Base-by-base conservation (phyloP, 345 rosid species). In the Salix caprea region DNA sequence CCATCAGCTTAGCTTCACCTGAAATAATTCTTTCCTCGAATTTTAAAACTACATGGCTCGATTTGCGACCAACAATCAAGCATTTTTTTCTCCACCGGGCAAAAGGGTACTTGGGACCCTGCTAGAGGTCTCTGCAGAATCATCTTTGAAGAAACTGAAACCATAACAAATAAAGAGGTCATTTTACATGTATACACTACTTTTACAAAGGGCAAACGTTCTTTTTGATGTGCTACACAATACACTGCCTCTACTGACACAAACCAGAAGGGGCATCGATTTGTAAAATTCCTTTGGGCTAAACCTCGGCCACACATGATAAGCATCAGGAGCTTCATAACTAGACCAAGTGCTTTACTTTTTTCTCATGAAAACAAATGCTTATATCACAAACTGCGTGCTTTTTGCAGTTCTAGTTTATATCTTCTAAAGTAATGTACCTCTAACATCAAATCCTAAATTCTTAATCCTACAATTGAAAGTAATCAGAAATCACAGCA, bases 71-170 rank as follows among this genome's bases (percentile, higher is more conserved):
- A 92, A 81, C 85, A 88, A 88, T 90, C 90, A 18, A 88, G 84
- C 80, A 91, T 85, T 77, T 86, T 88, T 88, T 92, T 91, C 15
- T 91, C 97, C 23, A 81, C 0, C 12, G 89, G 94, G 79, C 92
- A 88, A 79, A 83, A 88, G 4, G 90, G 89, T 72, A 90, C 87
- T 81, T 90, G 89, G 74, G 92, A 87, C 24, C 96, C 97, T 0
- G 97, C 97, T 72, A 82, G 58, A 0, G 96, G 97, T 74, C 90
- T 89, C 65, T 86, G 88, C 78, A 89, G 84, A 82, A 88, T 86
- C 81, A 34, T 64, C 87, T 94, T 96, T 15, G 97, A 91, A 44
- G 89, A 83, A 87, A 94, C 99, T 96, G 90, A 79, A 81, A 78
- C 58, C 65, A 21, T 37, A 67, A 70, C 54, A 48, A 24, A 69